A percentile compares a stretch with the other conserved stretches of the same genome.
These are phyloP conservation scores for Pilasporangium apinafurcum DNA, from an alignment of 352 stramenopile species.

Conservation along the genomic window DNA sequence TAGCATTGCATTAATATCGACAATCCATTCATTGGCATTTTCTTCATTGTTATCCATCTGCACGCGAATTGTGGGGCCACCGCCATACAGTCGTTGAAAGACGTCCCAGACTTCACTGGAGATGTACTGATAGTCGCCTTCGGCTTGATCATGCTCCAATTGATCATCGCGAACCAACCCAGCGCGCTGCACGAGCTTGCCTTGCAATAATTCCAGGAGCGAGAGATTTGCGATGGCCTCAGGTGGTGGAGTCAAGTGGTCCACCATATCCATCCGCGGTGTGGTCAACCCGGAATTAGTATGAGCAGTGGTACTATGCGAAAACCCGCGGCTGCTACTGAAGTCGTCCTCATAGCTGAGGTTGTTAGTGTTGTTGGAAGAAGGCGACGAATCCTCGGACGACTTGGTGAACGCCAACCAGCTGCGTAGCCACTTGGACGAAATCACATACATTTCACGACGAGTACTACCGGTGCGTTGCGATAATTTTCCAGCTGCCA, in stretches of 20 bases:
- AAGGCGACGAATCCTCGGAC: slow-evolving; percentile 9
- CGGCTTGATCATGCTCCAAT: slow-evolving; percentile 2
- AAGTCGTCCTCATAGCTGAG: slow-evolving; percentile 16
- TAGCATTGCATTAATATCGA: slow-evolving; percentile 28
- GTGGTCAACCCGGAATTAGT: slow-evolving; percentile 5
- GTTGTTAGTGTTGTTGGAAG: slow-evolving; percentile 10
- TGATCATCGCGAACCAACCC: slow-evolving; percentile 24
- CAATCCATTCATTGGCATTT: slow-evolving; percentile 21
- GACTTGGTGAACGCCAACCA: slow-evolving; percentile 60
- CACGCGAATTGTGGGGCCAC: slow-evolving; percentile 42
- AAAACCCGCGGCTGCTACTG: slow-evolving; percentile 3
- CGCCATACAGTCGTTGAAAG: slow-evolving; percentile 60
- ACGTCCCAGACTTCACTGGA: slow-evolving; percentile 68
- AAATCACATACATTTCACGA: slow-evolving; percentile 57
- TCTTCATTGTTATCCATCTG: slow-evolving; percentile 15
- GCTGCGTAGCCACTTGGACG: slow-evolving; percentile 40
- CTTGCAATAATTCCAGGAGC: slow-evolving; percentile 46
- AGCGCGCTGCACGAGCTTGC: slow-evolving; percentile 33
- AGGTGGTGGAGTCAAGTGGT: slow-evolving; percentile 9
- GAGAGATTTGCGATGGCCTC: slow-evolving; percentile 58
- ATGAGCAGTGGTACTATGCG: slow-evolving; percentile 3
- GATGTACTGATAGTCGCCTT: slow-evolving; percentile 54
- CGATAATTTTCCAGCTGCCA: slow-evolving; percentile 55
- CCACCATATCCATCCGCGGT: too few species aligned
- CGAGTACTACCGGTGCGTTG: slow-evolving; percentile 33